Evolutionary conservation across 129 eudicot genomes (phyloP).

Genomic region (Logfia minima): DNA sequence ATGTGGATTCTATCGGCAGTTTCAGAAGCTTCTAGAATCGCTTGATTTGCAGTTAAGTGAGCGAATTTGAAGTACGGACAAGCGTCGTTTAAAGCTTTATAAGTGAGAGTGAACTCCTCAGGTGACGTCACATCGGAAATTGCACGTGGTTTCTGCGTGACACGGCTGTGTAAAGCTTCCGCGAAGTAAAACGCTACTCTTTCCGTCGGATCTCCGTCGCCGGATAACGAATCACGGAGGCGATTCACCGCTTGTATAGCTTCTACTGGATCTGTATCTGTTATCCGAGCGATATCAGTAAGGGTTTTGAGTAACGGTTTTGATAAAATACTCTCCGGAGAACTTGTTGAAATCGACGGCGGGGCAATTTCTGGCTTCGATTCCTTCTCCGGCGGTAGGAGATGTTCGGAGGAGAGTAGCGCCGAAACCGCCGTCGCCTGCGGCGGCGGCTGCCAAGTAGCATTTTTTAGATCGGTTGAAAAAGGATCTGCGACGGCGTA

Average conservation of each 20-base stretch:
- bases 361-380: constrained; percentile 22
- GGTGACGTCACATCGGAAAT: constrained; percentile 48
- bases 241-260: constrained; percentile 45
- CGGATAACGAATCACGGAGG: constrained; percentile 51
- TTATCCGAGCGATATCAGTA: constrained; percentile 54
- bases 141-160: constrained; percentile 37
- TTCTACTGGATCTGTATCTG: constrained; percentile 48
- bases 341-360: constrained; percentile 33
- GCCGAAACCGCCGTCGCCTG: constrained; percentile 21
- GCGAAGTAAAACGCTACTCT: constrained; percentile 77
- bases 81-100: constrained; percentile 87
- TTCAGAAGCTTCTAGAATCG: constrained; percentile 84
- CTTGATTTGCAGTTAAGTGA: constrained; percentile 95
- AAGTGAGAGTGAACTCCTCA: constrained; percentile 65
- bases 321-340: constrained; percentile 37
- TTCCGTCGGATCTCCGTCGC: constrained; percentile 71
- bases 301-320: constrained; percentile 54
- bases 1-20: constrained; percentile 64
- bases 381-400: constrained; percentile 19
- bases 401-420: constrained; percentile 15
- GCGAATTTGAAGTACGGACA: constrained; percentile 85
- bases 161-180: constrained; percentile 56
- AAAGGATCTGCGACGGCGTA: constrained; percentile 67
- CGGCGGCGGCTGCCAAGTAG: constrained; percentile 47
- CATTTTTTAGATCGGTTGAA: constrained; percentile 56